Evolutionary conservation across 176 grass and related monocot genomes (phyloP), one percentile per base, ranked within the genome.

Genomic region (Phyllostachys edulis): DNA sequence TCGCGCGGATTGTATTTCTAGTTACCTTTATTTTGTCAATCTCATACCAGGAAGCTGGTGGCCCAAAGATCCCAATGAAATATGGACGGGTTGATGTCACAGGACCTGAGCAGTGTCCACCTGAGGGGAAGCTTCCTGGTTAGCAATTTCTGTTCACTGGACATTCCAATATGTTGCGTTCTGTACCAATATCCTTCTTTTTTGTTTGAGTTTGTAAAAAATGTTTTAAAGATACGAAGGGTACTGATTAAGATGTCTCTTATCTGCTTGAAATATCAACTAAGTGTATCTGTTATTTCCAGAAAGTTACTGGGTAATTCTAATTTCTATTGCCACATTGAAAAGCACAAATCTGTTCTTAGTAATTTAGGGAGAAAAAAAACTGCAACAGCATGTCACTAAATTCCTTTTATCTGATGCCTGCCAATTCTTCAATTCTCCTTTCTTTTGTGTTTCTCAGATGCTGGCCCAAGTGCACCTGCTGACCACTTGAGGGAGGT

Each of bases 101-200:
- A 46, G 91, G 93, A 63, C 93, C 96, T 81, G 96, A 96, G 39
- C 93, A 99, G 82, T 99, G 93, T 82, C 96, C 96, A 13, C 82
- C 88, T 16, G 96, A 99, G 46, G 93, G 93, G n/a, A 96, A 90
- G 71, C 96, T 99, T 94, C 96, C 96, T 84, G 96, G 96, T 99
- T 61, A 89, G 76, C 32, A 91, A 56, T 76, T 52, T 69, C 8
- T 72, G n/a, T 69, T 55, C 27, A 24, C 67, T 13, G 3, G 41
- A 45, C 29, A 70, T 80, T 75, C 17, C 11, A 56, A 21, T 40
- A 71, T n/a, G 3, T 24, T 9, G 24, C 12, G 4, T 67, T 63
- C 57, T 51, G 27, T 78, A 41, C 29, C n/a, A 51, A 42, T 67
- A 6, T 40, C 1, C 51, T 68, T 7, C 38, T 27, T 23, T 29